Evolutionary conservation across 805 yeast genomes (phyloP).

Genomic region (Myxozyma geophila): DNA sequence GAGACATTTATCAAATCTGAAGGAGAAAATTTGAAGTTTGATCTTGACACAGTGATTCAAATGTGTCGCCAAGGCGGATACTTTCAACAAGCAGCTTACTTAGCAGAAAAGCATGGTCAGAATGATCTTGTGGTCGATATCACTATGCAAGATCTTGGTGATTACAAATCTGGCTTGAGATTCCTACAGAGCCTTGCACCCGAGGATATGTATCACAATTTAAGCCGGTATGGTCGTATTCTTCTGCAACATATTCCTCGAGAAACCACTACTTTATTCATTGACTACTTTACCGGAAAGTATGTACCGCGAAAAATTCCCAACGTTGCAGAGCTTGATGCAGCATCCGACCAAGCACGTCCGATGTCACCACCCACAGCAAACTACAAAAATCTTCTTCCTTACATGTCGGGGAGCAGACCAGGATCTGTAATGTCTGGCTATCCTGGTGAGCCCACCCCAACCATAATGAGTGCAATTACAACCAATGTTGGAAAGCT

Average conservation of each 20-base stretch:
- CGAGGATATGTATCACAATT: constrained; percentile 74
- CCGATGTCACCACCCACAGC: constrained; percentile 22
- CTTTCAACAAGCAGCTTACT: constrained; percentile 63
- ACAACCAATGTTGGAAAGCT: constrained; percentile 26
- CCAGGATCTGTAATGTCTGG: constrained; percentile 31
- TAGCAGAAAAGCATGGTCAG: constrained; percentile 73
- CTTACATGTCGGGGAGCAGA: constrained; percentile 31
- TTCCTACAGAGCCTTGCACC: constrained; percentile 71
- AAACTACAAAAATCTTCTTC: constrained; percentile 27
- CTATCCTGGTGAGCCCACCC: constrained; percentile 15
- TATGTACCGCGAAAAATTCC: constrained; percentile 53
- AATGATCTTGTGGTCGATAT: constrained; percentile 78
- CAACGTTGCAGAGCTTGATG: constrained; percentile 23
- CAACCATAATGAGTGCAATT: constrained; percentile 28
- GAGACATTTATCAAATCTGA: constrained; percentile 58
- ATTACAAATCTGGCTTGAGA: constrained; percentile 61
- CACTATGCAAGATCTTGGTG: constrained; percentile 65
- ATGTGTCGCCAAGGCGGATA: constrained; percentile 76
- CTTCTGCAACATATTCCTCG: constrained; percentile 72
- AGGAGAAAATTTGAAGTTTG: constrained; percentile 53
- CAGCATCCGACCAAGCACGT: constrained; percentile 13
- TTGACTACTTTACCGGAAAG: constrained; percentile 86
- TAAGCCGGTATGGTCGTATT: constrained; percentile 66
- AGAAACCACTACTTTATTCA: constrained; percentile 79
- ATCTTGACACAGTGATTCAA: constrained; percentile 67